A percentile compares a stretch with the other conserved stretches of the same genome.
Conservation (phyloP, 352 stramenopile genomes). For the Phytophthora sansomeana region DNA sequence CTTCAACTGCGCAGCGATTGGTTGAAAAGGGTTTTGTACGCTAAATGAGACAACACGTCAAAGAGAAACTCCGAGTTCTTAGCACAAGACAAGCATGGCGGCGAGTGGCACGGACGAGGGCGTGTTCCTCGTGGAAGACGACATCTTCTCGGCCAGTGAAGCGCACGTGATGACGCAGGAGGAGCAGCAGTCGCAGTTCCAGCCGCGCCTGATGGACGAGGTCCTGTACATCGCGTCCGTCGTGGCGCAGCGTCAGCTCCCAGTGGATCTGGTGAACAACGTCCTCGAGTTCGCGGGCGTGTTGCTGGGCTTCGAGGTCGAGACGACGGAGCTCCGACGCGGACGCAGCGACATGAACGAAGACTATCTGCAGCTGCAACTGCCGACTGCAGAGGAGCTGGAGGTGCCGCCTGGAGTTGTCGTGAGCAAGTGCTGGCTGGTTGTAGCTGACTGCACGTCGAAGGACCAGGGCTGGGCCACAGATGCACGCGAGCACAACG, state of each 20-base stretch:
- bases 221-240: constrained; percentile 55
- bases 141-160: constrained; percentile 35
- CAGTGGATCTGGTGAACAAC: constrained; percentile 52
- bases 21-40: neutral
- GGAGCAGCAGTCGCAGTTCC: constrained; percentile 24
- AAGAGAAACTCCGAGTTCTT: constrained; percentile 8
- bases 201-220: constrained; percentile 35
- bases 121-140: constrained; percentile 47
- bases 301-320: constrained; percentile 51
- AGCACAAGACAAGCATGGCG: constrained; percentile 23
- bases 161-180: constrained; percentile 26
- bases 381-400: constrained; percentile 46
- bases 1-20: constrained; percentile 25
- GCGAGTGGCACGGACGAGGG: constrained; percentile 25
- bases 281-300: constrained; percentile 67
- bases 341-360: constrained; percentile 61
- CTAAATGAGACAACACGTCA: neutral
- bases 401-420: constrained; percentile 51
- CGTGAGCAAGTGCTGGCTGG: constrained; percentile 44
- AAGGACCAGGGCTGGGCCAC: constrained; percentile 81
- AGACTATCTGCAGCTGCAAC: constrained; percentile 56
- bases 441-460: constrained; percentile 66
- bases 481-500: constrained; percentile 49
- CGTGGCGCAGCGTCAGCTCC: constrained; percentile 43
- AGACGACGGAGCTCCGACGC: constrained; percentile 38